Conservation (phyloP, 2,329 filamentous ascomycete species). For the Colletotrichum ledebouriae region DNA sequence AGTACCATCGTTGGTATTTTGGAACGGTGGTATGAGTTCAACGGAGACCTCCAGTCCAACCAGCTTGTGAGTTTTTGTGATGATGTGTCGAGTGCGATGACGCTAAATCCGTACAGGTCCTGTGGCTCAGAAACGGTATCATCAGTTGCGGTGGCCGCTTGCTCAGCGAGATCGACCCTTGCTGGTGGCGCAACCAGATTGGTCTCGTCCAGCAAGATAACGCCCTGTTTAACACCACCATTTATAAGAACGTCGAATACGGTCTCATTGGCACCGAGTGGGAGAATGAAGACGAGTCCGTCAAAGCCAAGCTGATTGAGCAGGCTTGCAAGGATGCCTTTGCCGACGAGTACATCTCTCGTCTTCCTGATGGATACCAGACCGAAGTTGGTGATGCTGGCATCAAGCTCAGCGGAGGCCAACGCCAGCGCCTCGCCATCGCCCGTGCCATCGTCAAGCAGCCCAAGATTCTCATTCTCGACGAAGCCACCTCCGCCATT, state of each 20-base stretch:
- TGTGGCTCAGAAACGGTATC: constrained; percentile 51
- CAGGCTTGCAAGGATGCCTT: constrained; percentile 65
- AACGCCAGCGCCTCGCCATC: constrained; percentile 71
- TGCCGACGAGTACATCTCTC: constrained; percentile 65
- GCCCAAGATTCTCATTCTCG: constrained; percentile 69
- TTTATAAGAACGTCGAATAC: constrained; percentile 63
- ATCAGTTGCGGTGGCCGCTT: constrained; percentile 34
- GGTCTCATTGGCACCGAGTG: constrained; percentile 57
- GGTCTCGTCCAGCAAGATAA: constrained; percentile 83
- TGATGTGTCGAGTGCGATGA: too few relatives aligned
- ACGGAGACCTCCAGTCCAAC: constrained; percentile 34
- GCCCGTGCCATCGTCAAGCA: constrained; percentile 70
- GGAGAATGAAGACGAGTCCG: constrained; percentile 53
- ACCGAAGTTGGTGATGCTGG: constrained; percentile 75
- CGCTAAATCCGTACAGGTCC: constrained; percentile 52
- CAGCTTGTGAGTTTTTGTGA: constrained; percentile 28
- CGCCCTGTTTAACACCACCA: constrained; percentile 67
- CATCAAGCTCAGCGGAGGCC: constrained; percentile 75
- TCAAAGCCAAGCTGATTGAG: constrained; percentile 57
- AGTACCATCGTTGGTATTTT: constrained; percentile 56
- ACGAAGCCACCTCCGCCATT: constrained; percentile 73
- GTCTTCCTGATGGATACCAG: constrained; percentile 68
- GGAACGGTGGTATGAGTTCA: constrained; percentile 55
- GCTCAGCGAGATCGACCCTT: constrained; percentile 82
- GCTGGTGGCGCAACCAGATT: constrained; percentile 92